Evolutionary conservation across 2,329 filamentous ascomycete species (phyloP).

Genomic region (Arthrobotrys pseudoclavata): DNA sequence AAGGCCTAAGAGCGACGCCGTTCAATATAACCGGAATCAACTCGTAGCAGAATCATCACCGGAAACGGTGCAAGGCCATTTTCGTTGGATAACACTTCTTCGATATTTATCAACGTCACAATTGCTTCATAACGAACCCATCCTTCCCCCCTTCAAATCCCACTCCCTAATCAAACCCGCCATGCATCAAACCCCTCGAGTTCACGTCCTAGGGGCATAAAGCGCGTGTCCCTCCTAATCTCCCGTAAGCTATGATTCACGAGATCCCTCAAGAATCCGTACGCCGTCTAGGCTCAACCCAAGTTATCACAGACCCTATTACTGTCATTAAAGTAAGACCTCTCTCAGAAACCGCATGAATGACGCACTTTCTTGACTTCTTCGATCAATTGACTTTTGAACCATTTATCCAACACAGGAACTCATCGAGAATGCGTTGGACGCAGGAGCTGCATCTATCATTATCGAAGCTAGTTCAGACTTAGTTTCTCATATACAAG

Average conservation of each 20-base stretch:
- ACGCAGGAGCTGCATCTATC: slow-evolving; percentile 73
- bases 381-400: background rate
- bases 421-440: slow-evolving; percentile 77
- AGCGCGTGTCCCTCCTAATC: background rate
- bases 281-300: slow-evolving; percentile 62
- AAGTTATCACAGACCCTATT: slow-evolving; percentile 62
- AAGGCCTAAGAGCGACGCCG: background rate
- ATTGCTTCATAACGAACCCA: background rate
- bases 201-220: background rate
- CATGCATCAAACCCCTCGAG: background rate
- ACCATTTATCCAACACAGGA: slow-evolving; percentile 66
- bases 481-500: slow-evolving; percentile 74
- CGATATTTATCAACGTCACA: background rate
- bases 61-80: background rate
- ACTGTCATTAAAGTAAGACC: slow-evolving; percentile 61
- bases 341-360: slow-evolving; percentile 68
- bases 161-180: background rate
- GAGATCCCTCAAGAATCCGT: slow-evolving; percentile 60
- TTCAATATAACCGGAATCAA: background rate
- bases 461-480: slow-evolving; percentile 73
- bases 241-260: slow-evolving; percentile 34
- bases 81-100: background rate
- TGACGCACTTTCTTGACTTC: slow-evolving; percentile 63
- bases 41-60: background rate
- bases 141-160: background rate